Base-by-base conservation (phyloP, 2,329 filamentous ascomycete species). In the Fusarium anguioides region DNA sequence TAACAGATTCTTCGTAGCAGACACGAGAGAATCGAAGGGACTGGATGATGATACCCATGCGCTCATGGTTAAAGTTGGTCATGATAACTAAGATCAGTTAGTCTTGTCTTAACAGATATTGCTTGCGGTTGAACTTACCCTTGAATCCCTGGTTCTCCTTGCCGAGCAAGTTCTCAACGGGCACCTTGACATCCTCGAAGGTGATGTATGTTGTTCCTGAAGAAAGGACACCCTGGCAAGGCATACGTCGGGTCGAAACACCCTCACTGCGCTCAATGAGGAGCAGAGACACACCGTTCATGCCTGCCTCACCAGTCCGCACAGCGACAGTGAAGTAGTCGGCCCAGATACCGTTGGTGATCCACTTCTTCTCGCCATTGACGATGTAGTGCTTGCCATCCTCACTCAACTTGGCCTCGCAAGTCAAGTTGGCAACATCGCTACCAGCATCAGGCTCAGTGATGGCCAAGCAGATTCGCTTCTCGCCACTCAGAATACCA, bases 311-410 rank as follows among this genome's bases (percentile, higher is more conserved):
- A 67, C 91, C 94, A 14, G 96, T 99, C 62, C 96, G 91, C 36
- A 99, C 96, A 24, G 95, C 96, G 15, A 93, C 96, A 54, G 96
- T 98, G 84, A 98, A 98, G 84, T 98, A 99, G 80, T 99, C 96
- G 65, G 86, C 88, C 93, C 94, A 97, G 75, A 97, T 88, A 75
- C 96, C 96, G 81, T 99, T 99, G 75, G 95, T 98, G 80, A 98
- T 98, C 95, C 96, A 98, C 83, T 99, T 99, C 91, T 99, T 98
- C 88, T 97, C 95, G 54, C 96, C 96, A 76, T 98, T 99, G 81
- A 99, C 96, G 72, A 98, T 98, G 81, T 96, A 99, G 83, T 98
- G 93, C 85, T 98, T 98, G 75, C 96, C 96, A 74, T 99, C 96
- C 72, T 96, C 92, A 66, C 87, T 92, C 58, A 98, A 86, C 85